Base-by-base conservation (phyloP, 2,329 filamentous ascomycete genomes). In the Dothidotthia symphoricarpi region DNA sequence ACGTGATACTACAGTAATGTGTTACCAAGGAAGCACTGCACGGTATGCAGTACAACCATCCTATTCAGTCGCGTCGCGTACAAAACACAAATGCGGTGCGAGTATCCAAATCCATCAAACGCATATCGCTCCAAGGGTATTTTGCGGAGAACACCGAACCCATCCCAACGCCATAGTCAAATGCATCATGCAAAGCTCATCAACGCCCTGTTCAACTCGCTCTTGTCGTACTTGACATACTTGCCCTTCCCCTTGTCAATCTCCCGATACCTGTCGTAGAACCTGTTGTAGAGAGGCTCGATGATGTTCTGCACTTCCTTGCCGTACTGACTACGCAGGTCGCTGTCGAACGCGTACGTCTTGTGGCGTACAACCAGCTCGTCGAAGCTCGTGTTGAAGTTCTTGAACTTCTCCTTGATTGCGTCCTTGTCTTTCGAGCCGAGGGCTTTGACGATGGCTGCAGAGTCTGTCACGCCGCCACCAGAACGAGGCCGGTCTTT, bases 201-300 rank as follows among this genome's bases (percentile, higher is more conserved):
- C 57, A 84, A 62, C 43, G 77, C 69, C 15, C 80, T 79, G 31
- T 85, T 81, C 57, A 98, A 83, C 31, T 82, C 80, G 27, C 76
- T 75, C 74, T 96, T 96, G 72, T 96, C 90, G 65, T 95, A 97
- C 72, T 95, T 96, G 65, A 95, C 89, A 68, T 97, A 95, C 69
- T 98, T 98, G 53, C 91, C 91, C 70, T 90, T 94, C 43, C 93
- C 93, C 73, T 95, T 96, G 70, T 97, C 91, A 49, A 97, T 83
- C 69, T 97, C 93, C 64, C 96, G 90, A 64, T 98, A 98, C 17
- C 91, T 80, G 69, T 97, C 93, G 82, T 88, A 97, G 70, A 98
- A 98, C 30, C 93, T 80, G 46, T 85, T 86, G 70, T 98, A 98
- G 11, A 98, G 76, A 37, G 91, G 90, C 70, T 97, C 91, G 39